Percentiles rank a stretch among this genome's conserved stretches.
Evolutionary conservation across 768 basidiomycete genomes (phyloP).

Genomic region (Dacryopinax spathularia): DNA sequence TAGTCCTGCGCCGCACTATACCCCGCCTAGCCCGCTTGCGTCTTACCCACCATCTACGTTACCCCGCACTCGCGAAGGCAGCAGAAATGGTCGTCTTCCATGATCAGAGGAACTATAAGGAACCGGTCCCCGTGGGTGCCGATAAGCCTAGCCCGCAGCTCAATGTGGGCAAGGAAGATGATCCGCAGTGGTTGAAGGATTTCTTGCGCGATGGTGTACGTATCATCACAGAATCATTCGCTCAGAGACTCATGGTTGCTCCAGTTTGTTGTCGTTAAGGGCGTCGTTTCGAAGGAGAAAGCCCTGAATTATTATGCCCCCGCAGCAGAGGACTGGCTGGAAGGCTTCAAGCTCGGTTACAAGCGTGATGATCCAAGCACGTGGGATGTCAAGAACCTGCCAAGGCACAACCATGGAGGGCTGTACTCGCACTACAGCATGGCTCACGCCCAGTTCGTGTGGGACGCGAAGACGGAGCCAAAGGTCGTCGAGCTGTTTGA

Average conservation of each 20-base stretch:
- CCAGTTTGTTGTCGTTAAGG: slow-evolving; percentile 17
- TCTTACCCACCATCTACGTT: no score
- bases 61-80: no score
- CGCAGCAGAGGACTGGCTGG: slow-evolving; percentile 21
- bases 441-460: slow-evolving; percentile 15
- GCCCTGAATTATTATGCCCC: slow-evolving; percentile 18
- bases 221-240: no score
- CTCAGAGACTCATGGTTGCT: neutral
- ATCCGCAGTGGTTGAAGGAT: neutral
- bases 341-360: slow-evolving; percentile 23
- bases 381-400: slow-evolving; percentile 20
- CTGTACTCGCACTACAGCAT: slow-evolving; percentile 7
- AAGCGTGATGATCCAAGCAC: slow-evolving; percentile 23
- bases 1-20: no score
- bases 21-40: no score
- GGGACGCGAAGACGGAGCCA: slow-evolving; percentile 17
- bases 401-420: slow-evolving; percentile 13
- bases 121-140: neutral
- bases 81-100: neutral
- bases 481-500: slow-evolving; percentile 14
- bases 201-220: neutral
- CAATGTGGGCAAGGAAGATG: neutral
- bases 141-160: neutral
- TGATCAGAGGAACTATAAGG: neutral
- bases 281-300: slow-evolving; percentile 15